These are phyloP conservation scores for Tephrocybe sp. DNA, from an alignment of 768 basidiomycete genomes.

Conservation along the genomic window DNA sequence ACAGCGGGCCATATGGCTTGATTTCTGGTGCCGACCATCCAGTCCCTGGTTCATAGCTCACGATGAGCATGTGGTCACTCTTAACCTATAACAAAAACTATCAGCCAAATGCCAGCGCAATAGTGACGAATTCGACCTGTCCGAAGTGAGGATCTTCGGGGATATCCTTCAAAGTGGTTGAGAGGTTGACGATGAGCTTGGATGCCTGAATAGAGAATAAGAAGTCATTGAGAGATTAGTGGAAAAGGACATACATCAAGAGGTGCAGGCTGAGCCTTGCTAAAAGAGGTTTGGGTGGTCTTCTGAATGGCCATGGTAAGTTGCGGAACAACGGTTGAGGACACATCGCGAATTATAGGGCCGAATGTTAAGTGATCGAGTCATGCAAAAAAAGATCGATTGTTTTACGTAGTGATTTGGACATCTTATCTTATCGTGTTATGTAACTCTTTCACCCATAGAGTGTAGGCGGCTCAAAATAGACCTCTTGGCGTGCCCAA, in stretches of 20 bases:
- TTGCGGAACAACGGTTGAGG: background rate
- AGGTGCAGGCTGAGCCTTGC: conserved; percentile 7
- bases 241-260: conserved; percentile 18
- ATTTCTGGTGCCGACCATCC: conserved; percentile 78
- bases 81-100: conserved; percentile 45
- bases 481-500: no score
- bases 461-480: background rate
- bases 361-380: conserved; percentile 1
- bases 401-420: background rate
- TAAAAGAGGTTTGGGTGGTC: conserved; percentile 1
- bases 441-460: background rate
- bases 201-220: conserved; percentile 44
- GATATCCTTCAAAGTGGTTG: conserved; percentile 49
- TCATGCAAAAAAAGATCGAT: conserved; percentile 8
- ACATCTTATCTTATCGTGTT: conserved; percentile 10
- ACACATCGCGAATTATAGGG: background rate
- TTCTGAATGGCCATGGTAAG: conserved; percentile 20
- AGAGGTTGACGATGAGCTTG: conserved; percentile 47
- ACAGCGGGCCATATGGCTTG: conserved; percentile 69
- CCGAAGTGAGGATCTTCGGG: conserved; percentile 59
- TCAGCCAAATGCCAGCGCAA: no score
- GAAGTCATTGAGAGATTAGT: background rate
- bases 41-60: conserved; percentile 56
- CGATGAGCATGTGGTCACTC: conserved; percentile 79
- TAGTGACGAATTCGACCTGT: conserved; percentile 40